Evolutionary conservation across 768 basidiomycete species (phyloP), one percentile per base, ranked within the genome.

Genomic region (Gloeopeniophorella convolvens): DNA sequence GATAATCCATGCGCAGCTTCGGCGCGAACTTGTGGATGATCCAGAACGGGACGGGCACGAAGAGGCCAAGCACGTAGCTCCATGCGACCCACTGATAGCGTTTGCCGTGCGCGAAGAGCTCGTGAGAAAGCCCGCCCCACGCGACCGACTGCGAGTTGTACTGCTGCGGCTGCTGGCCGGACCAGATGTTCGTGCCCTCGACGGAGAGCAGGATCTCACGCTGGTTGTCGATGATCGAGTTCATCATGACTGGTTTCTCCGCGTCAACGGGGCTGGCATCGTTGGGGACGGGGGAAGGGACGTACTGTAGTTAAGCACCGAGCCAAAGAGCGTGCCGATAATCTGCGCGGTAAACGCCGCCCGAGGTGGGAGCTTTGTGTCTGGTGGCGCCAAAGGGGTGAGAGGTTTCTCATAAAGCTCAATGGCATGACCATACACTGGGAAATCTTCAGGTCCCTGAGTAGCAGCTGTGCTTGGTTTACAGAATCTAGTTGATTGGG

Each of bases 41-140:
- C 74, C 74, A 78, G 71, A 78, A 78, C 1, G 77, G 77, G 32
- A 80, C 58, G 1, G 78, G 78, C 2, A 76, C 69, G 34, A 70
- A 61, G 50, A 80, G 70, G 8, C 77, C 77, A 42, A 77, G 57
- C 21, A 74, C 39, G 56, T 75, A 75, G 2, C 69, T 69, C 67
- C 69, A 71, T 1, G 76, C 69, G 33, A 77, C 75, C 63, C 74
- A 74, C 46, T 74, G 68, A 62, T 78, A 78, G 18, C 56, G 56
- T 36, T 55, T 55, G 5, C 53, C 56, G 10, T n/a, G 4, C 18
- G 49, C 42, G 45, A 58, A 58, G 30, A 58, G 53, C 31, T 57
- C 56, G 35, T 50, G 51, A 18, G 34, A 23, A 15, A 57, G 48
- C 3, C 72, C 77, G 33, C 77, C 77, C 73, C 75, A 79, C 4